Conservation (phyloP, 805 yeast genomes). For the Kodamaea kakaduensis region DNA sequence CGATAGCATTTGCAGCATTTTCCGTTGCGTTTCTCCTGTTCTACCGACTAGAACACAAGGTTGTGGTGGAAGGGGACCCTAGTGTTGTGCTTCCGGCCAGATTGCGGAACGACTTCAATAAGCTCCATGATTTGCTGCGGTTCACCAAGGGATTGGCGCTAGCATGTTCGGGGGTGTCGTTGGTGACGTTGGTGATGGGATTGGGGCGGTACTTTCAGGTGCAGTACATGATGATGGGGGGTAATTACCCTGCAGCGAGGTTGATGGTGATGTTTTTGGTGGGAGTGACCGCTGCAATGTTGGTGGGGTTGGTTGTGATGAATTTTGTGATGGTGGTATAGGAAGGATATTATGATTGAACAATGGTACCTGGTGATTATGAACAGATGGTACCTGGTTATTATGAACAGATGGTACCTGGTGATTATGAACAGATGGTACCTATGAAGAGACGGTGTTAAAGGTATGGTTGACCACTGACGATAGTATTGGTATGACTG, state of each 20-base stretch:
- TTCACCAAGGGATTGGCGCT: slow-evolving; percentile 17
- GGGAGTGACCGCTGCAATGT: slow-evolving; percentile 16
- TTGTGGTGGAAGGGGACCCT: not conserved
- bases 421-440: no score
- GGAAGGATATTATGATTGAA: no score
- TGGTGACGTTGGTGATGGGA: slow-evolving; percentile 21
- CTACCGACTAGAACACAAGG: slow-evolving; percentile 15
- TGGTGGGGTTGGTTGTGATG: slow-evolving; percentile 18
- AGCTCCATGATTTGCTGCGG: slow-evolving; percentile 5
- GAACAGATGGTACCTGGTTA: no score
- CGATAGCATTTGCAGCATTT: slow-evolving; percentile 20
- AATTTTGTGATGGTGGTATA: slow-evolving; percentile 12
- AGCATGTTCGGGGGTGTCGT: slow-evolving; percentile 16
- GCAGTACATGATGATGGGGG: slow-evolving; percentile 19
- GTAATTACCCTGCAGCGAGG: slow-evolving; percentile 24
- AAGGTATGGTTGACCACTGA: no score
- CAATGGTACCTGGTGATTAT: no score
- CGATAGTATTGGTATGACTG: no score
- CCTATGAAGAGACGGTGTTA: no score
- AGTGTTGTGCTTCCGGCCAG: not conserved
- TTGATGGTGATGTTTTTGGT: slow-evolving; percentile 17
- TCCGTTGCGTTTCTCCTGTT: slow-evolving; percentile 24
- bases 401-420: no score
- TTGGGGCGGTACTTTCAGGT: slow-evolving; percentile 22
- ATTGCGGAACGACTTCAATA: slow-evolving; percentile 2